These are phyloP conservation scores for Leccinum ochraceum DNA, from an alignment of 768 basidiomycete genomes.

Conservation along the genomic window DNA sequence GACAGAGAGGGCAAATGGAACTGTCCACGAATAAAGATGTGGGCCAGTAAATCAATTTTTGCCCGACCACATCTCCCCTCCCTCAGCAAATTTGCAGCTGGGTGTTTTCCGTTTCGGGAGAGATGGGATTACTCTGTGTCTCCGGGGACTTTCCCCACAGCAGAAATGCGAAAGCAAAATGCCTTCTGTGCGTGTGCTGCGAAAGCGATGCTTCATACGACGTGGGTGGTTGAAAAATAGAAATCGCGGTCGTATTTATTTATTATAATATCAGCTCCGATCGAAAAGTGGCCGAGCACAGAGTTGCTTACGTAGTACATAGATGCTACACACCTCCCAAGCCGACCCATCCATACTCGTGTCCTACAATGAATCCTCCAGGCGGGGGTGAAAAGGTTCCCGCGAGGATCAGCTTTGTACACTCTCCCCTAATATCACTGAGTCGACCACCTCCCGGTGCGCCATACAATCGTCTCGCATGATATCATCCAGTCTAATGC, in stretches of 20 bases:
- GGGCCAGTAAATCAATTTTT: slow-evolving; percentile 45
- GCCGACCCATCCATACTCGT: background rate
- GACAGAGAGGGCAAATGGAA: slow-evolving; percentile 60
- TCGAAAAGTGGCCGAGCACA: slow-evolving; percentile 9
- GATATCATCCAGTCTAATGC: background rate
- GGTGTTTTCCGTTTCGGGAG: slow-evolving; percentile 67
- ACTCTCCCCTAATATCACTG: slow-evolving; percentile 28
- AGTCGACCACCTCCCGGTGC: slow-evolving; percentile 26
- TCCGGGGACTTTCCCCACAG: slow-evolving; percentile 97
- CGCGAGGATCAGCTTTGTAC: slow-evolving; percentile 24
- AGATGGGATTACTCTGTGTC: slow-evolving; percentile 66
- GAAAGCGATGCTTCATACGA: slow-evolving; percentile 83
- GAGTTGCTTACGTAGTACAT: background rate
- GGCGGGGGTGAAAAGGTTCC: slow-evolving; percentile 13
- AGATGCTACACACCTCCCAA: background rate
- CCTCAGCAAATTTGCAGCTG: slow-evolving; percentile 72
- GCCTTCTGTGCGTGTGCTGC: slow-evolving; percentile 77
- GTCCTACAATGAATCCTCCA: slow-evolving; percentile 21
- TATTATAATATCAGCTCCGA: slow-evolving; percentile 23
- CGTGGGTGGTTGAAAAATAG: slow-evolving; percentile 36
- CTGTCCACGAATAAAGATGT: slow-evolving; percentile 18
- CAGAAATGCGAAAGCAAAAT: slow-evolving; percentile 44
- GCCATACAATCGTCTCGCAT: slow-evolving; percentile 1
- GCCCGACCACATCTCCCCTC: slow-evolving; percentile 47
- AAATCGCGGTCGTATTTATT: slow-evolving; percentile 5